Conservation (phyloP, 169 alveolate genomes). For the Cryptosporidium xiaoi region DNA sequence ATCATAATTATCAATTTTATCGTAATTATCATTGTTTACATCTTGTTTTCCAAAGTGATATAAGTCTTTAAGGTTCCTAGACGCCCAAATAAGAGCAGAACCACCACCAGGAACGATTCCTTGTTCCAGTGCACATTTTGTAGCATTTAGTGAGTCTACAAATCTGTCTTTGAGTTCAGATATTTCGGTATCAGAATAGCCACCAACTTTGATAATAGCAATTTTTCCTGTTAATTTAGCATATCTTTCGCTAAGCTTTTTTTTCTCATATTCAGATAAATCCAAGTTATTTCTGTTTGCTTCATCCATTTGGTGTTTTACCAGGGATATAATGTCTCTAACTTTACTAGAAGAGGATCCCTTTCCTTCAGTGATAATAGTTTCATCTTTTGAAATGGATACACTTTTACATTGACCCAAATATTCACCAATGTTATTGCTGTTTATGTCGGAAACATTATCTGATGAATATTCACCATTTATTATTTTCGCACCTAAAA, state of each 20-base stretch:
- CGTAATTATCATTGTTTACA: background rate
- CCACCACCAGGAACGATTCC: constrained; percentile 99
- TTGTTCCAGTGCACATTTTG: constrained; percentile 99
- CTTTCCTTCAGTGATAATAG: constrained; percentile 96
- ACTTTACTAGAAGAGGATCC: constrained; percentile 90
- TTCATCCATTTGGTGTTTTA: constrained; percentile 89
- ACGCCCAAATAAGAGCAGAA: constrained; percentile 93
- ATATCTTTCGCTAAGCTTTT: constrained; percentile 96
- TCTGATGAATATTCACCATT: constrained; percentile 90
- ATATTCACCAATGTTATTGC: constrained; percentile 80
- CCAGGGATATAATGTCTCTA: constrained; percentile 90
- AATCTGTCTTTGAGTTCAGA: constrained; percentile 98
- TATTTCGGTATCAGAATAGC: constrained; percentile 97
- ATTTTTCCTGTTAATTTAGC: constrained; percentile 99
- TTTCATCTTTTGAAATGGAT: constrained; percentile 97
- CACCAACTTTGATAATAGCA: constrained; percentile 98
- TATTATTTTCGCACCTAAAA: constrained; percentile 95
- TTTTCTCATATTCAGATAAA: constrained; percentile 92
- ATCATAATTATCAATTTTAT: constrained; percentile 88
- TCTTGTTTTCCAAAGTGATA: constrained; percentile 9
- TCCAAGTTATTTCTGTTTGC: constrained; percentile 78
- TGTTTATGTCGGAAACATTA: constrained; percentile 35
- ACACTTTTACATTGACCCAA: constrained; percentile 95
- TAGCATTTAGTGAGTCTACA: constrained; percentile 98
- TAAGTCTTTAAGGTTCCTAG: constrained; percentile 80